A percentile compares a stretch with the other conserved stretches of the same genome.
phyloP scores from a whole-genome alignment of 495 filamentous ascomycete species.

The Neurospora sp. region DNA sequence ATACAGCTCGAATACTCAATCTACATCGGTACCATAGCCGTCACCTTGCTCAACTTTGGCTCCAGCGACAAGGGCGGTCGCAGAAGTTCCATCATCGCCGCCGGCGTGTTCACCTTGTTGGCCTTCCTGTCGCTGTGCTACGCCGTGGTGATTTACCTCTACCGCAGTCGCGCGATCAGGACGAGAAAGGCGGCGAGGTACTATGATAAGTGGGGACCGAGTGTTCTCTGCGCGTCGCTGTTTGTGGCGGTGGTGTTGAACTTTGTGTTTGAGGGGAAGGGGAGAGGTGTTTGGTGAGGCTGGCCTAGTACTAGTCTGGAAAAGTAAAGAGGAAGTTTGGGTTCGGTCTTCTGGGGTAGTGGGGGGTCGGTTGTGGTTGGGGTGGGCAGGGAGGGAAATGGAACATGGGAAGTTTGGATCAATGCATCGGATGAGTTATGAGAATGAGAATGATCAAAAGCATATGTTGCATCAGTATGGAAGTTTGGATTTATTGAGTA shows the following conservation, averaged over 20 bases:
- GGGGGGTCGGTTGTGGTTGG: neutral
- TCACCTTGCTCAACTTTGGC: constrained; percentile 79
- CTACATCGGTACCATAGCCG: constrained; percentile 84
- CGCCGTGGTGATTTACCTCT: constrained; percentile 71
- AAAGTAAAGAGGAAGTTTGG: neutral
- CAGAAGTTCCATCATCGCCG: constrained; percentile 50
- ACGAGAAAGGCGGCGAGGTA: constrained; percentile 73
- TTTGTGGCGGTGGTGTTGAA: constrained; percentile 65
- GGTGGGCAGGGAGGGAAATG: neutral
- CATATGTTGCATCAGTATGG: neutral
- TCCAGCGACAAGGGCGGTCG: constrained; percentile 30
- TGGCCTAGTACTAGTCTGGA: neutral
- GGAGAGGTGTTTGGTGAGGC: constrained; percentile 28
- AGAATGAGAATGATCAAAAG: neutral
- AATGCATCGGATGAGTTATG: neutral
- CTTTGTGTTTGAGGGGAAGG: constrained; percentile 53
- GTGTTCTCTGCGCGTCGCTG: constrained; percentile 61
- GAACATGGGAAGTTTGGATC: neutral
- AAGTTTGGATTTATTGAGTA: neutral
- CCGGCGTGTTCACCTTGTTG: constrained; percentile 71
- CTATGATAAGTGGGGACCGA: constrained; percentile 84
- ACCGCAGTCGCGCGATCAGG: constrained; percentile 75
- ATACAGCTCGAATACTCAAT: constrained; percentile 80
- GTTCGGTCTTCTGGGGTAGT: neutral
- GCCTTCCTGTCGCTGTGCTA: constrained; percentile 69